A percentile compares a stretch with the other conserved stretches of the same genome.
phyloP scores from a whole-genome alignment of 768 basidiomycete species.

The Glaciozyma antarctica region DNA sequence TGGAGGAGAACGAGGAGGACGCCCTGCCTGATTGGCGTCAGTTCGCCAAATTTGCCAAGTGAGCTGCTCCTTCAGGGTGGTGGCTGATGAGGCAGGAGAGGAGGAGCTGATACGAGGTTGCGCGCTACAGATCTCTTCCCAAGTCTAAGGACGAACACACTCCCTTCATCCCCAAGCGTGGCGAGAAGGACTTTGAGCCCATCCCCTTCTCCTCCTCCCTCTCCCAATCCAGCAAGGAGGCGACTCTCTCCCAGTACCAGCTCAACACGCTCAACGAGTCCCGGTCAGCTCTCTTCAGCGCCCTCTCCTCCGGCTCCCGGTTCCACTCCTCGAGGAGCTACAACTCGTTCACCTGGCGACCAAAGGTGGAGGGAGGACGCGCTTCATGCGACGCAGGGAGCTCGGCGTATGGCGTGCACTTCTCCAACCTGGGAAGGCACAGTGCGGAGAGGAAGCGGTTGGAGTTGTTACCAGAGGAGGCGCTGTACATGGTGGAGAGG shows the following conservation, averaged over 20 bases:
- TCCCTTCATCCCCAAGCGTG: conserved; percentile 65
- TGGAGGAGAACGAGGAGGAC: conserved; percentile 33
- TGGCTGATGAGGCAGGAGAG: not conserved
- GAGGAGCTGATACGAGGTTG: not conserved
- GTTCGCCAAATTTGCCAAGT: conserved; percentile 28
- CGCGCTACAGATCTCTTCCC: no score
- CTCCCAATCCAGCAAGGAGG: conserved; percentile 17
- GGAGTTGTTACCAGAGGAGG: conserved; percentile 89
- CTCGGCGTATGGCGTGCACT: conserved; percentile 63
- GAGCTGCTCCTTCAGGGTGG: not conserved
- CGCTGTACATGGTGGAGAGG: conserved; percentile 83
- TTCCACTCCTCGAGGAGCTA: conserved; percentile 40
- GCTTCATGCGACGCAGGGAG: conserved; percentile 21
- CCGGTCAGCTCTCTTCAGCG: conserved; percentile 75
- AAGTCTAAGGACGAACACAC: not conserved
- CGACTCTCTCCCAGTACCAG: conserved; percentile 45
- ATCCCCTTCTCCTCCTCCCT: conserved; percentile 30
- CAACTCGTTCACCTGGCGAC: conserved; percentile 74
- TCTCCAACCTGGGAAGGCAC: conserved; percentile 67
- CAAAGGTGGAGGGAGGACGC: conserved; percentile 38
- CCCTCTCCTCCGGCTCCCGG: conserved; percentile 43
- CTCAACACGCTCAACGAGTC: conserved; percentile 68
- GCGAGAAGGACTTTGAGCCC: conserved; percentile 97
- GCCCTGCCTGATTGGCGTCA: conserved; percentile 31
- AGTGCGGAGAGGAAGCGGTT: conserved; percentile 48